These are phyloP conservation scores for Trichoderma koningiopsis DNA, from an alignment of 2,329 filamentous ascomycete genomes.

Conservation along the genomic window DNA sequence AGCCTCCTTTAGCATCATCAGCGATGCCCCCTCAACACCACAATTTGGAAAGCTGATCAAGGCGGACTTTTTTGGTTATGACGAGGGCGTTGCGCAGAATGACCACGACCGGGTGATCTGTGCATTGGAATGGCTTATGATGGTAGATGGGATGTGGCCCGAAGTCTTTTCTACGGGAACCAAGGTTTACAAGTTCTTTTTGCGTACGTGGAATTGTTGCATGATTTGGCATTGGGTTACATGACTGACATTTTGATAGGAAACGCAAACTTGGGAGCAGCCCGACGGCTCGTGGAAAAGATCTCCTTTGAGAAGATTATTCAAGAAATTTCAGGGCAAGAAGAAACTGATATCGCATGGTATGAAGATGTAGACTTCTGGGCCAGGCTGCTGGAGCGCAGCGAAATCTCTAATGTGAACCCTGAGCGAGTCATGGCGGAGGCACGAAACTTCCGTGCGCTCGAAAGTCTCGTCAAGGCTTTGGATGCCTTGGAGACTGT, in stretches of 20 bases:
- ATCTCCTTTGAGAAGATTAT: slow-evolving; percentile 55
- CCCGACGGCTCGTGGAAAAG: slow-evolving; percentile 54
- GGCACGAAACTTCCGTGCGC: slow-evolving; percentile 65
- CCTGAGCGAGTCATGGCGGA: slow-evolving; percentile 52
- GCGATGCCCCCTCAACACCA: slow-evolving; percentile 36
- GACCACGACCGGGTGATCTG: slow-evolving; percentile 74
- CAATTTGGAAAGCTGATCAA: slow-evolving; percentile 64
- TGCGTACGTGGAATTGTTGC: slow-evolving; percentile 62
- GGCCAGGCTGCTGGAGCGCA: slow-evolving; percentile 42
- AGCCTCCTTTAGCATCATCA: slow-evolving; percentile 54
- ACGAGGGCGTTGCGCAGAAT: slow-evolving; percentile 54
- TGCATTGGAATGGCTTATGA: slow-evolving; percentile 81
- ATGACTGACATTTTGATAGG: slow-evolving; percentile 38
- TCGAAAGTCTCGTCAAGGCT: slow-evolving; percentile 67
- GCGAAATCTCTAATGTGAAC: slow-evolving; percentile 40
- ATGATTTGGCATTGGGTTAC: not conserved
- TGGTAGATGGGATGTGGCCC: slow-evolving; percentile 71
- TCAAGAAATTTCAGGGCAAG: slow-evolving; percentile 42
- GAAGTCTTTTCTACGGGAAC: slow-evolving; percentile 69
- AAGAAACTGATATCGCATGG: slow-evolving; percentile 42
- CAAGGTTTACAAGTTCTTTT: slow-evolving; percentile 78
- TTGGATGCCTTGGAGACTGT: slow-evolving; percentile 71
- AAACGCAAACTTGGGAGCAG: slow-evolving; percentile 55
- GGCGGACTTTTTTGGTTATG: slow-evolving; percentile 69
- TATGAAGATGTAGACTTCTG: slow-evolving; percentile 47